Evolutionary conservation across 2,329 filamentous ascomycete species (phyloP).

Genomic region (Elsinoe australis): DNA sequence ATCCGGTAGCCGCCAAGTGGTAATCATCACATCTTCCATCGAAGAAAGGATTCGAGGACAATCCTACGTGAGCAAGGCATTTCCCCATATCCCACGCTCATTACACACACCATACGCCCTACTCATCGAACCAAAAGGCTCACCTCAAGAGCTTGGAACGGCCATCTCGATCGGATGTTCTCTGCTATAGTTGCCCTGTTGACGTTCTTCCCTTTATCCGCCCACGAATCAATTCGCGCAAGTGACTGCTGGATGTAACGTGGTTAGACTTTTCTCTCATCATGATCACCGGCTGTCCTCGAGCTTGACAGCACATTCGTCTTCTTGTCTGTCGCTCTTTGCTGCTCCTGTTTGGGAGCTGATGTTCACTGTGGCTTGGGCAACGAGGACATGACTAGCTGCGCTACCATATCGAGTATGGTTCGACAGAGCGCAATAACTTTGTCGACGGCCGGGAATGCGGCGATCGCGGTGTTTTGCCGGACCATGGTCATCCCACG

Average conservation of each 20-base stretch:
- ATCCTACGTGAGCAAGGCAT: not conserved
- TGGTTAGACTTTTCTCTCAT: constrained; percentile 2
- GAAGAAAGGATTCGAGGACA: not conserved
- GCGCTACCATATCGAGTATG: constrained; percentile 10
- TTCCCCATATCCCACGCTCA: not conserved
- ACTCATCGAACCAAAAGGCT: no score
- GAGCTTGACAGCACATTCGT: not conserved
- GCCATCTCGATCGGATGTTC: no score
- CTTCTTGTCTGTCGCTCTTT: constrained; percentile 3
- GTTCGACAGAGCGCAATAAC: not conserved
- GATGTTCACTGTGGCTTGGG: constrained; percentile 15
- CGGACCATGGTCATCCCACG: constrained; percentile 8
- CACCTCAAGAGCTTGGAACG: no score
- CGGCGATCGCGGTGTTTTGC: constrained; percentile 15
- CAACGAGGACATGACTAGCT: constrained; percentile 11
- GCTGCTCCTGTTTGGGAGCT: constrained; percentile 5
- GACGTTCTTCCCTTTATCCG: no score
- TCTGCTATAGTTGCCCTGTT: no score
- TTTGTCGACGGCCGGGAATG: constrained; percentile 6
- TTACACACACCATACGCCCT: no score
- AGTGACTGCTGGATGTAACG: no score
- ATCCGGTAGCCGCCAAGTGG: constrained; percentile 12
- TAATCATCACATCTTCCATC: constrained; percentile 13
- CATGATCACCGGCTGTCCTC: constrained; percentile 5
- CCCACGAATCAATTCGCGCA: no score